These are phyloP conservation scores for Oryza coarctata DNA, from an alignment of 176 grass and related monocot genomes.

Conservation along the genomic window DNA sequence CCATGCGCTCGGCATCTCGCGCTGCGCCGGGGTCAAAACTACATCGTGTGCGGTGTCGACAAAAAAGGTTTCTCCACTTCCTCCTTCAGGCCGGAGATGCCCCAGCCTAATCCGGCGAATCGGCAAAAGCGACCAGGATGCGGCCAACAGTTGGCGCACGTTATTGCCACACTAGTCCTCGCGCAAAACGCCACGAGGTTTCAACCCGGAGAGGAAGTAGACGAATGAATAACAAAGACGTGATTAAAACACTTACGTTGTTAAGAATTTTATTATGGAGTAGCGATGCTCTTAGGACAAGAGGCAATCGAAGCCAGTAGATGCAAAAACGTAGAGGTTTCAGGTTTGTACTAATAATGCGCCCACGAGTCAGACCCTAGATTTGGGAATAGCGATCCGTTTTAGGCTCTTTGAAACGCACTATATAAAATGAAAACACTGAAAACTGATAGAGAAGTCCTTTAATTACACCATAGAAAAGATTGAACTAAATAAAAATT, in stretches of 20 bases:
- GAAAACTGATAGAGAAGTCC: no score
- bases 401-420: no score
- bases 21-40: neutral
- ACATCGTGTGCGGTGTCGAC: neutral
- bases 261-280: neutral
- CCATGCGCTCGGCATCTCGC: neutral
- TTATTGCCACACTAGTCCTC: no score
- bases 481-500: no score
- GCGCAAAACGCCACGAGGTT: neutral
- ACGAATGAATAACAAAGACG: neutral
- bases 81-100: neutral
- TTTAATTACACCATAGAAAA: no score
- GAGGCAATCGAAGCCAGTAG: neutral
- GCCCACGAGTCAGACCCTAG: no score
- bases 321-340: no score
- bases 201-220: neutral
- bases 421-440: no score
- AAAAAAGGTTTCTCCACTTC: neutral
- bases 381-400: no score
- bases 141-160: no score
- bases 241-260: neutral
- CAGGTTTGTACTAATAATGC: no score
- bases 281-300: neutral
- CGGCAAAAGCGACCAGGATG: neutral
- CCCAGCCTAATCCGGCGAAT: neutral